Percentiles rank a stretch among this genome's conserved stretches.
These are phyloP conservation scores for Earliella scabrosa DNA, from an alignment of 1,284 basidiomycete genomes.

Conservation along the genomic window DNA sequence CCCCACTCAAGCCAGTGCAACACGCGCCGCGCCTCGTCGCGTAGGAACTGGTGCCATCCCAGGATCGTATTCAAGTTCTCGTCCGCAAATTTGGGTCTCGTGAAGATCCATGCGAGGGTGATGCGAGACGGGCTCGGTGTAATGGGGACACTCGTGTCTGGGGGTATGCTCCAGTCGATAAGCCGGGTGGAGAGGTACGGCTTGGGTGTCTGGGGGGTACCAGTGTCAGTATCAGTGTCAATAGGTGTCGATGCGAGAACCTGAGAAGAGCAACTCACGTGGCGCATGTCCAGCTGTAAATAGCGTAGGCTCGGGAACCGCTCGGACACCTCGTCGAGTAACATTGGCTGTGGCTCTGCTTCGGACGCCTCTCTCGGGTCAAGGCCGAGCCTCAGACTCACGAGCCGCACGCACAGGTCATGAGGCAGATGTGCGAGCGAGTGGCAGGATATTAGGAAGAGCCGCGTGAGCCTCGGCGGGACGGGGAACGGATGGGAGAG, in stretches of 20 bases:
- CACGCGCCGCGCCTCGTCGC: background rate
- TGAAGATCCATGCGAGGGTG: too few species aligned
- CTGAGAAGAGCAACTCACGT: background rate
- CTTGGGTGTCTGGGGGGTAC: too few species aligned
- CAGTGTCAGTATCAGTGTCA: too few species aligned
- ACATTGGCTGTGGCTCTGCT: background rate
- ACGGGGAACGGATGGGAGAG: too few species aligned
- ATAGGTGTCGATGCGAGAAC: too few species aligned
- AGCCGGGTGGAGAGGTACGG: too few species aligned
- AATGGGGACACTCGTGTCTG: too few species aligned
- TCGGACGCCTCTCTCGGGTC: background rate
- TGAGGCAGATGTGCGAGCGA: background rate
- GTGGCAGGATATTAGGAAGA: background rate
- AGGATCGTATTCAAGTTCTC: too few species aligned
- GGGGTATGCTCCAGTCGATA: too few species aligned
- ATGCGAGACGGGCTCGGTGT: too few species aligned
- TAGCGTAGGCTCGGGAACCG: background rate
- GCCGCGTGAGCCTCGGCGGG: constrained; percentile 1
- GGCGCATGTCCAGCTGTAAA: background rate
- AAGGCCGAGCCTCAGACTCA: constrained; percentile 6
- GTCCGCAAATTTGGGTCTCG: too few species aligned
- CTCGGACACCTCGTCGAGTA: background rate
- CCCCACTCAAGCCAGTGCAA: background rate
- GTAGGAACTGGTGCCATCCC: background rate
- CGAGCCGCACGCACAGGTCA: background rate